These are phyloP conservation scores for Emergomyces africanus DNA, from an alignment of 2,329 filamentous ascomycete species.

Conservation along the genomic window DNA sequence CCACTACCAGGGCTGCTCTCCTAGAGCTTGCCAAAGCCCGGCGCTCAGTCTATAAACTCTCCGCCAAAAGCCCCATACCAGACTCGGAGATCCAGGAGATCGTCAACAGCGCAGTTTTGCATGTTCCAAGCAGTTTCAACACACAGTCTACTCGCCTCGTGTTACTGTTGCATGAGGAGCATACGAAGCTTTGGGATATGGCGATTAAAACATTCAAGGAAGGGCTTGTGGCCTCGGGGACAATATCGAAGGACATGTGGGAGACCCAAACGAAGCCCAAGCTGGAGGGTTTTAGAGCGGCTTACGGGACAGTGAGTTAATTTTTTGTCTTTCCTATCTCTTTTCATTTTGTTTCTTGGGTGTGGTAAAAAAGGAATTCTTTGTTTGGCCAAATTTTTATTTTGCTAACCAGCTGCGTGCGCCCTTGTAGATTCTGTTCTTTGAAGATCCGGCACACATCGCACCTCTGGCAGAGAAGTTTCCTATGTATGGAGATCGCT, in stretches of 20 bases:
- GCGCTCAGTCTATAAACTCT: conserved; percentile 26
- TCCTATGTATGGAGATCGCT: conserved; percentile 63
- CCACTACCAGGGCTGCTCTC: conserved; percentile 12
- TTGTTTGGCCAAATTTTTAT: neutral
- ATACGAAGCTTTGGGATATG: conserved; percentile 79
- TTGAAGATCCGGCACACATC: conserved; percentile 60
- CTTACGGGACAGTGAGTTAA: conserved; percentile 57
- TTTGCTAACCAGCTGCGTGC: neutral
- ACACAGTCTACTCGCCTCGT: conserved; percentile 68
- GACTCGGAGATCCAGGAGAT: conserved; percentile 26
- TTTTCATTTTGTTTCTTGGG: neutral
- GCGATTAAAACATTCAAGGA: conserved; percentile 48
- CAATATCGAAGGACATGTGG: conserved; percentile 41
- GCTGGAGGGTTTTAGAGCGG: conserved; percentile 52
- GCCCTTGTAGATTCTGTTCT: conserved; percentile 58
- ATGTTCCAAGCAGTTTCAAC: conserved; percentile 78
- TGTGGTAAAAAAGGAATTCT: neutral
- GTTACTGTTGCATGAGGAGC: conserved; percentile 67
- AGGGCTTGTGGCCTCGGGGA: conserved; percentile 49
- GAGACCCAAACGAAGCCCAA: conserved; percentile 33
- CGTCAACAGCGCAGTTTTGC: conserved; percentile 41
- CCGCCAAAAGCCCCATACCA: conserved; percentile 21
- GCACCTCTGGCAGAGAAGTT: conserved; percentile 55
- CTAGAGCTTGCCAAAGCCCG: conserved; percentile 22
- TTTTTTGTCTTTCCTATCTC: no score